Percentiles rank a stretch among this genome's conserved stretches.
phyloP scores from a whole-genome alignment of 2,329 filamentous ascomycete species.

The Fusarium irregulare region DNA sequence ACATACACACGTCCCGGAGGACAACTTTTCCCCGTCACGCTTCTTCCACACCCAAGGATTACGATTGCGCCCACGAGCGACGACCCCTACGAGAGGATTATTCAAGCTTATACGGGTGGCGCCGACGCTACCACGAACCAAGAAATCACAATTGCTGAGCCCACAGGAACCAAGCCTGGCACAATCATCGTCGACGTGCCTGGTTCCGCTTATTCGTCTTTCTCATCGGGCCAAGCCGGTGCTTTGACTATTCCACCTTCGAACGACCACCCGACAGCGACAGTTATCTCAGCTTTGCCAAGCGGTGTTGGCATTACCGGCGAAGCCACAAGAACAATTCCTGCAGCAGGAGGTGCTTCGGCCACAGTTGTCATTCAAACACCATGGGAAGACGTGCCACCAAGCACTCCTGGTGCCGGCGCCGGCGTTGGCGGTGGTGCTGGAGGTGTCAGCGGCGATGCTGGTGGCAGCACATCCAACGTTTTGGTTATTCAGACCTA shows the following conservation, averaged over 20 bases:
- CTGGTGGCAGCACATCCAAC: constrained; percentile 13
- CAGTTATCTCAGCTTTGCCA: constrained; percentile 30
- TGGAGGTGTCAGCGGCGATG: background rate
- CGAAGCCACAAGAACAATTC: constrained; percentile 28
- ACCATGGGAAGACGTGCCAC: constrained; percentile 32
- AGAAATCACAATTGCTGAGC: constrained; percentile 33
- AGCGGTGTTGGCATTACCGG: constrained; percentile 20
- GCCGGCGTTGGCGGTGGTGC: background rate
- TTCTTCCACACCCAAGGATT: constrained; percentile 32
- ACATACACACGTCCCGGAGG: constrained; percentile 22
- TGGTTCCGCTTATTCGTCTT: constrained; percentile 28
- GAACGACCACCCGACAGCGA: constrained; percentile 27
- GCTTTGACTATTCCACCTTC: constrained; percentile 34
- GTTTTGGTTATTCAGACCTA: constrained; percentile 33
- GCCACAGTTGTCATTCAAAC: constrained; percentile 38
- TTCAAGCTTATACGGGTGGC: constrained; percentile 33
- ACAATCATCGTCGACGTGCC: constrained; percentile 33
- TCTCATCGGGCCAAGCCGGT: constrained; percentile 29
- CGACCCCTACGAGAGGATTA: constrained; percentile 34
- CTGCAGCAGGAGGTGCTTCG: constrained; percentile 22
- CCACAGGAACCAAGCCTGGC: constrained; percentile 29
- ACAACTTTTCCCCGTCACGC: constrained; percentile 23
- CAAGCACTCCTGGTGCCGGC: constrained; percentile 13
- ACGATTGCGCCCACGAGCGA: constrained; percentile 28
- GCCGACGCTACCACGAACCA: constrained; percentile 26